Evolutionary conservation across 2,329 filamentous ascomycete species (phyloP).

Genomic region (Emericellopsis cladophorae): DNA sequence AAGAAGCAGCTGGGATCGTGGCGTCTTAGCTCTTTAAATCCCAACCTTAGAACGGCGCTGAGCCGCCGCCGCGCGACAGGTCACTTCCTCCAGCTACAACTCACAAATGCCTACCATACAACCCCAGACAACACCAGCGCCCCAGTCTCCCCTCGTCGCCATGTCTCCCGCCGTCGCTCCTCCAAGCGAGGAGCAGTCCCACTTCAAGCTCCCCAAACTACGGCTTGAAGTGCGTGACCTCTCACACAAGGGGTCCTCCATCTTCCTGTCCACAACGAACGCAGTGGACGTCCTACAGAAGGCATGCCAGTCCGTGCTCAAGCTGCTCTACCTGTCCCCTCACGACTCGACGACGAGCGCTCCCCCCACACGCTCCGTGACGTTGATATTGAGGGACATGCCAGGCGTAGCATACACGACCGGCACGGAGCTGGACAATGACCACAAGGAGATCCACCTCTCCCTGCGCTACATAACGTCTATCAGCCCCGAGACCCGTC

Average conservation of each 20-base stretch:
- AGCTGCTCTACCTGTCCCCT: conserved; percentile 53
- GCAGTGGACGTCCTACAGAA: conserved; percentile 46
- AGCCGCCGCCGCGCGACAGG: not conserved
- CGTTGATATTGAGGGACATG: conserved; percentile 68
- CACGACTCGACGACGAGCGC: conserved; percentile 24
- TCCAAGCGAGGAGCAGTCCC: conserved; percentile 1
- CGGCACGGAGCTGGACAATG: conserved; percentile 61
- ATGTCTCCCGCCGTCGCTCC: conserved; percentile 12
- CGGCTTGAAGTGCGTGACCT: conserved; percentile 48
- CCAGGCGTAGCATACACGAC: conserved; percentile 82
- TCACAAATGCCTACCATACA: conserved; percentile 7
- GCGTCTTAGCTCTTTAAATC: not conserved
- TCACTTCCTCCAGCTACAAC: conserved; percentile 1
- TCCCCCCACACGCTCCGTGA: conserved; percentile 71
- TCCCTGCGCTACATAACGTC: conserved; percentile 59
- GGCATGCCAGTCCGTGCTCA: conserved; percentile 56
- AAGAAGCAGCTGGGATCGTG: no score
- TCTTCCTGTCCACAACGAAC: conserved; percentile 58
- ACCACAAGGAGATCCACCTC: conserved; percentile 91
- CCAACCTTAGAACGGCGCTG: not conserved
- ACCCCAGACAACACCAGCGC: conserved; percentile 10
- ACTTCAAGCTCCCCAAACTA: conserved; percentile 38
- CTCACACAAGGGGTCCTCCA: conserved; percentile 42
- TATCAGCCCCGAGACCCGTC: conserved; percentile 27
- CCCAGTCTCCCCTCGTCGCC: conserved; percentile 9